These are phyloP conservation scores for Coniochaeta sp. DNA, from an alignment of 2,329 filamentous ascomycete genomes.

Conservation along the genomic window DNA sequence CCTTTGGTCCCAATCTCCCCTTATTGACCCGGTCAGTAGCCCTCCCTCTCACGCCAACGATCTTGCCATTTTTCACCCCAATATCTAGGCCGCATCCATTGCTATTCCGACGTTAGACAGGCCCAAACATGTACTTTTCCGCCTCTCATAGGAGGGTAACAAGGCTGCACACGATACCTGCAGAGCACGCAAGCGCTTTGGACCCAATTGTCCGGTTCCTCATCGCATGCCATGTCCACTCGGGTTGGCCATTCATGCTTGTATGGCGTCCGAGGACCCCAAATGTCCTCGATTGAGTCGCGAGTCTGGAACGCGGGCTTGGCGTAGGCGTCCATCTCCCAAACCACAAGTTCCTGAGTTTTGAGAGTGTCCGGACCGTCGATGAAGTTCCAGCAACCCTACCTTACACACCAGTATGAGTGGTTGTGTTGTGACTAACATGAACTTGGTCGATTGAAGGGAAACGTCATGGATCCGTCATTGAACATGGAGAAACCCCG, in stretches of 20 bases:
- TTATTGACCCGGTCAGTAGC: slow-evolving; percentile 25
- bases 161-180: slow-evolving; percentile 23
- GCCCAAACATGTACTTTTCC: too few species aligned
- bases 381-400: too few species aligned
- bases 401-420: too few species aligned
- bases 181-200: slow-evolving; percentile 30
- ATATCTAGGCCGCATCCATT: slow-evolving; percentile 28
- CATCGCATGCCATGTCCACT: slow-evolving; percentile 20
- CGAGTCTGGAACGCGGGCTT: slow-evolving; percentile 7
- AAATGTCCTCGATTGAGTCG: slow-evolving; percentile 24
- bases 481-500: too few species aligned
- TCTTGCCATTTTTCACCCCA: slow-evolving; percentile 25
- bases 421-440: too few species aligned
- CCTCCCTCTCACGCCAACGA: slow-evolving; percentile 28
- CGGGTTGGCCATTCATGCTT: slow-evolving; percentile 26
- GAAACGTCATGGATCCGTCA: too few species aligned
- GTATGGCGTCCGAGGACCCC: slow-evolving; percentile 23
- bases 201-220: slow-evolving; percentile 28
- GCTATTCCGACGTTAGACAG: too few species aligned
- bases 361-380: too few species aligned
- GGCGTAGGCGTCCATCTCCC: background rate
- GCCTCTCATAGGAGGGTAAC: too few species aligned
- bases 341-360: too few species aligned
- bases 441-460: too few species aligned
- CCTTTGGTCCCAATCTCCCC: slow-evolving; percentile 26